Percentiles rank a stretch among this genome's conserved stretches.
These are phyloP conservation scores for Pseudocercospora crystallina DNA, from an alignment of 2,329 filamentous ascomycete genomes.

Conservation along the genomic window DNA sequence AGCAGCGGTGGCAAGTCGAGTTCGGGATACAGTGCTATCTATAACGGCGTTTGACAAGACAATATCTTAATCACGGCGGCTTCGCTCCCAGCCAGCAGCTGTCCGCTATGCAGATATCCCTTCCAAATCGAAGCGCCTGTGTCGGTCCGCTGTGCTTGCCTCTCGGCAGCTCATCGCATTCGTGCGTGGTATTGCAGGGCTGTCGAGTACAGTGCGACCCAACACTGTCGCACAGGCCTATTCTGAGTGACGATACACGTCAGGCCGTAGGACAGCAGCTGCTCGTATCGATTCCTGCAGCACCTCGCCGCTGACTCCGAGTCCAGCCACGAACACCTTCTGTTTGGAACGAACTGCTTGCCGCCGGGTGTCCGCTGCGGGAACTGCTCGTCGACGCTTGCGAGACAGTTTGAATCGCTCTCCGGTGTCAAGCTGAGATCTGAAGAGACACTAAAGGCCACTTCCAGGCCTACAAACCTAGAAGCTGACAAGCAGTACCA, in stretches of 20 bases:
- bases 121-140: not conserved
- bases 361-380: slow-evolving; percentile 1
- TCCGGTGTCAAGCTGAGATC: too few species aligned
- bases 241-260: slow-evolving; percentile 15
- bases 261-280: slow-evolving; percentile 13
- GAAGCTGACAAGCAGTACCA: too few species aligned
- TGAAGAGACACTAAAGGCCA: not conserved
- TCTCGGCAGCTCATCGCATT: slow-evolving; percentile 7
- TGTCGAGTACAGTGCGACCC: slow-evolving; percentile 7
- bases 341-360: slow-evolving; percentile 6
- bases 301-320: not conserved
- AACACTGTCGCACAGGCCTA: slow-evolving; percentile 7
- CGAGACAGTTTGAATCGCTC: too few species aligned
- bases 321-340: not conserved
- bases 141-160: too few species aligned
- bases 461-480: not conserved
- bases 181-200: slow-evolving; percentile 5
- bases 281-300: slow-evolving; percentile 1
- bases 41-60: slow-evolving; percentile 1
- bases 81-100: slow-evolving; percentile 1
- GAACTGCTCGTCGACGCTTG: too few species aligned
- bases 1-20: not conserved
- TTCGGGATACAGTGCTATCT: slow-evolving; percentile 5
- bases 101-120: not conserved
- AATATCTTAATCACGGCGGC: not conserved